Base-by-base conservation (phyloP, 2,329 filamentous ascomycete genomes). In the Apiospora rasikravindrae region DNA sequence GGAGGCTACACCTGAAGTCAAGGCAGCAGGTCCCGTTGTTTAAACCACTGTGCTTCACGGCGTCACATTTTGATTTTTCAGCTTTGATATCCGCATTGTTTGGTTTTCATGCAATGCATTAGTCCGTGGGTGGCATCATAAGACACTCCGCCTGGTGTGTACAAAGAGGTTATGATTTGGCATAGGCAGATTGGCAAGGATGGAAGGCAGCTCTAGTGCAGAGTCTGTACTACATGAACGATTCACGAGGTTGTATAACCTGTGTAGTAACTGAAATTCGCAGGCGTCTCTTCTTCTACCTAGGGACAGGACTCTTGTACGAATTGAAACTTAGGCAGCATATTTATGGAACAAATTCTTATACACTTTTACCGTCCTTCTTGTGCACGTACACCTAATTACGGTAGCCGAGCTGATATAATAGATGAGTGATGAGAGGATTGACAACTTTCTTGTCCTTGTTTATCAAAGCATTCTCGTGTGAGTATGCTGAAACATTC, bases 1-100 rank as follows among this genome's bases (percentile, higher is more conserved):
- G 77, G 91, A 97, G 84, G 94, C 95, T 37, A 95, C 94, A 44
- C 87, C 89, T 77, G 93, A 96, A 49, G 93, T 95, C 68, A 90
- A 94, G 84, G 91, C 89, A 79, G 91, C 91, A 69, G 90, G 89
- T 10, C 90, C 90, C 24, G 75, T 81, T 45, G 77, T 84, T 71
- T 82, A 72, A 68, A 73, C 37, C 24, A 26, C 26, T 19, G 24
- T 29, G 66, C 66, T 29, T 29, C 42, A 47, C 66, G 44, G 26
- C 40, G 47, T 45, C 44, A 8, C 44, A n/a, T 68, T 68, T 68
- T 68, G 24, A 64, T 64, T 64, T 57, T 64, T 40, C 57, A 64
- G 57, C 33, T 64, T 64, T 64, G 57, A 64, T 64, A 64, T 64
- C 57, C 57, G 57, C 57, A 64, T 64, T 64, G 57, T 64, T 40